Base-by-base conservation (phyloP, 345 rosid genomes). In the Geranium brycei region DNA sequence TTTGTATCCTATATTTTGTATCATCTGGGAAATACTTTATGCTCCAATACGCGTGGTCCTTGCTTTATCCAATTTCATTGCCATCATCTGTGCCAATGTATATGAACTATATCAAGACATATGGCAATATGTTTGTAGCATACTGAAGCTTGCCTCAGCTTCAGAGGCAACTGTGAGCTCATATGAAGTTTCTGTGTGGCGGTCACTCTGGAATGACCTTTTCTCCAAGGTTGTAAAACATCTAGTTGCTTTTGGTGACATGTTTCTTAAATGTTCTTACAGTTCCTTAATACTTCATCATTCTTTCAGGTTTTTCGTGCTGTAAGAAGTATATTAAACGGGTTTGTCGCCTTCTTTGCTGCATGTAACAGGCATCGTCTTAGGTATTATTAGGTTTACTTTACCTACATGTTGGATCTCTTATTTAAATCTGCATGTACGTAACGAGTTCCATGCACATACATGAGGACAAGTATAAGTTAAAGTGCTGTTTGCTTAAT, bases 361-460 rank as follows among this genome's bases (percentile, higher is more conserved):
- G 84, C 97, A 35, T 90, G 97, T 78, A 87, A 90, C 73, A 79
- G 97, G 72, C 97, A 90, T 73, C 92, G 95, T 63, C 92, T 90
- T 40, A 85, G 97, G 97, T 90, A 72, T 35, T 35, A 4, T 35
- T 35, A 7, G 5, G 10, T 7, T 35, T 35, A 35, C 41, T 35
- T 35, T 35, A 35, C 41, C 41, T 35, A 35, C 13, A 47, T 47
- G 13, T 11, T 47, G 53, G 12, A 6, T 47, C 53, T 47, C 53
- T 47, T 47, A 23, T 23, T 23, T 23, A 23, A 23, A 23, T 23
- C 28, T 23, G 28, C 28, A 23, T 23, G 28, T 23, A 23, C 28
- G 2, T 23, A 23, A 23, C 28, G 28, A 23, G 28, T 23, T 23
- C 28, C 28, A 23, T 23, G 28, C 28, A 23, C 28, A 2, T 23